A percentile compares a stretch with the other conserved stretches of the same genome.
These are phyloP conservation scores for Colletotrichum sidae DNA, from an alignment of 2,329 filamentous ascomycete genomes.

Conservation along the genomic window DNA sequence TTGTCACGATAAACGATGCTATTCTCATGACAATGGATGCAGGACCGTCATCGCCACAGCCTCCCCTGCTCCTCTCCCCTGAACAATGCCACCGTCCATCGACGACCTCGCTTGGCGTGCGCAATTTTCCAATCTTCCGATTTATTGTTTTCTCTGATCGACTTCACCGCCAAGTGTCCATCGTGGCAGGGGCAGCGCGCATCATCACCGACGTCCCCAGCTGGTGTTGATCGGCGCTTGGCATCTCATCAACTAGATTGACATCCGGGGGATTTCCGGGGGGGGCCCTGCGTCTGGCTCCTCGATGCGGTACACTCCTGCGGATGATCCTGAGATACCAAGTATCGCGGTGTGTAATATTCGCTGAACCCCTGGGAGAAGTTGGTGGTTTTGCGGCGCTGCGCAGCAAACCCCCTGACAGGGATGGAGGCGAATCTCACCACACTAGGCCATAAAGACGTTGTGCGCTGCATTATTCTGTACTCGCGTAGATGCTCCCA, in stretches of 20 bases:
- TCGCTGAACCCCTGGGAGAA: too few relatives aligned
- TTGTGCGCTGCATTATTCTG: conserved; percentile 3
- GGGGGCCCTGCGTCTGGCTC: not conserved
- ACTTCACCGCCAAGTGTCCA: not conserved
- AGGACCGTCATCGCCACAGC: too few relatives aligned
- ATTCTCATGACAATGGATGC: too few relatives aligned
- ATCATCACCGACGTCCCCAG: not conserved
- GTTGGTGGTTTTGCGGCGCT: not conserved
- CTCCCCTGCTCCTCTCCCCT: too few relatives aligned
- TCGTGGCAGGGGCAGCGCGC: too few relatives aligned
- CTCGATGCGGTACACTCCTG: not conserved
- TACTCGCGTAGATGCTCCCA: not conserved
- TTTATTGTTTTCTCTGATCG: not conserved
- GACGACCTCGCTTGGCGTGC: too few relatives aligned
- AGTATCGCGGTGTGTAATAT: too few relatives aligned
- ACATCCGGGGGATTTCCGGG: conserved; percentile 3
- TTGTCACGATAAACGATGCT: too few relatives aligned
- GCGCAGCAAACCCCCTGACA: not conserved
- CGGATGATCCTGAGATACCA: too few relatives aligned
- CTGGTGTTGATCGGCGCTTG: conserved; percentile 4
- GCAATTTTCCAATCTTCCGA: too few relatives aligned
- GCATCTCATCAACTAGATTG: conserved; percentile 23
- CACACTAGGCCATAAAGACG: conserved; percentile 5
- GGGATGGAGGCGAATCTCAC: conserved; percentile 3
- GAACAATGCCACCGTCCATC: too few relatives aligned